A percentile compares a stretch with the other conserved stretches of the same genome.
These are phyloP conservation scores for Stachybotrys elegans DNA, from an alignment of 2,329 filamentous ascomycete species.

Conservation along the genomic window DNA sequence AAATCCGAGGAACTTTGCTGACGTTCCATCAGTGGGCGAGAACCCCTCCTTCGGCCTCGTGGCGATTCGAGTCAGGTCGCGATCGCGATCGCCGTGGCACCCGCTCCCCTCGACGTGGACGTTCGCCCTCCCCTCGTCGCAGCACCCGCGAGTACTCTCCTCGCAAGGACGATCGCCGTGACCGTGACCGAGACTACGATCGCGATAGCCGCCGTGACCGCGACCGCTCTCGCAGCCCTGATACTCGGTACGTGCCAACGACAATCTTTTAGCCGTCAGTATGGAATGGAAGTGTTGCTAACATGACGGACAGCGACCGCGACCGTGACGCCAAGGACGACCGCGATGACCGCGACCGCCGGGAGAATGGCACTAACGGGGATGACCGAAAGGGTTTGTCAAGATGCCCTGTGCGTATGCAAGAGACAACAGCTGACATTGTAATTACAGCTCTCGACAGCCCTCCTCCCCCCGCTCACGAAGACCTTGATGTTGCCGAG, in stretches of 20 bases:
- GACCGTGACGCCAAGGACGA: constrained; percentile 58
- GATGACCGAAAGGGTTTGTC: constrained; percentile 83
- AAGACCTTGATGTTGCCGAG: constrained; percentile 95
- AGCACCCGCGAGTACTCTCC: constrained; percentile 77
- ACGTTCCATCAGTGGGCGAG: constrained; percentile 76
- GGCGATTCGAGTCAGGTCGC: constrained; percentile 93
- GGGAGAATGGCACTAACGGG: constrained; percentile 74
- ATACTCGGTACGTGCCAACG: constrained; percentile 52
- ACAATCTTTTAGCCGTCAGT: not conserved
- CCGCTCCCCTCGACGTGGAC: constrained; percentile 61
- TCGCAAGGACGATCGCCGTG: constrained; percentile 80
- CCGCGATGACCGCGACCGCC: constrained; percentile 66
- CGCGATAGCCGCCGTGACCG: constrained; percentile 70
- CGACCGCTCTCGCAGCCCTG: constrained; percentile 70
- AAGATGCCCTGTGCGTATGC: constrained; percentile 1
- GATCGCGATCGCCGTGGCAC: constrained; percentile 61
- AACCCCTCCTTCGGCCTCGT: constrained; percentile 94
- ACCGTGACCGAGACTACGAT: constrained; percentile 74
- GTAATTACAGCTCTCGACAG: constrained; percentile 58
- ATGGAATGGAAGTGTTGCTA: constrained; percentile 21
- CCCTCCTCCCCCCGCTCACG: constrained; percentile 75
- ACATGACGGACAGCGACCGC: constrained; percentile 36
- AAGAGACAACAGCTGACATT: constrained; percentile 12
- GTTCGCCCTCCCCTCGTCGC: constrained; percentile 74
- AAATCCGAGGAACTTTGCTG: not conserved